phyloP scores from a whole-genome alignment of 1,139 yeast species.

The Hanseniaspora gamundiae region DNA sequence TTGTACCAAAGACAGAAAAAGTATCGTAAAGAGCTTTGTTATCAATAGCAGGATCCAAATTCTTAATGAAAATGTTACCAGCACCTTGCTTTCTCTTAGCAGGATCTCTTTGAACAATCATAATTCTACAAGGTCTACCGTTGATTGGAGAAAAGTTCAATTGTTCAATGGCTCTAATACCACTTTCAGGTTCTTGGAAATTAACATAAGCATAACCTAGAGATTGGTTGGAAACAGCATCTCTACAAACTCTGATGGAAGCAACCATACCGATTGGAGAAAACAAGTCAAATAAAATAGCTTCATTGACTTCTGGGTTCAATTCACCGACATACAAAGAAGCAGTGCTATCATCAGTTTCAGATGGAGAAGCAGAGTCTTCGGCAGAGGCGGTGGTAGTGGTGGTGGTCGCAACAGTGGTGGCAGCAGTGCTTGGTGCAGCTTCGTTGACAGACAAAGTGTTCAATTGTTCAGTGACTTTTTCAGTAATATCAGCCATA shows the following conservation, averaged over 20 bases:
- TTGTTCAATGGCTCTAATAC: slow-evolving; percentile 90
- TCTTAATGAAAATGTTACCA: slow-evolving; percentile 96
- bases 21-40: slow-evolving; percentile 98
- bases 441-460: slow-evolving; percentile 28
- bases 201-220: slow-evolving; percentile 98
- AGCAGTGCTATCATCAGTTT: slow-evolving; percentile 34
- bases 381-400: slow-evolving; percentile 8
- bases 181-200: slow-evolving; percentile 83
- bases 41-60: slow-evolving; percentile 96
- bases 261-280: slow-evolving; percentile 93
- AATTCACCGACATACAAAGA: slow-evolving; percentile 97
- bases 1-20: slow-evolving; percentile 92
- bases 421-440: slow-evolving; percentile 7
- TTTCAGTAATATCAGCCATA: slow-evolving; percentile 31
- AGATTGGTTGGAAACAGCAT: slow-evolving; percentile 92
- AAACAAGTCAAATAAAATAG: slow-evolving; percentile 86
- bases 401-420: slow-evolving; percentile 3
- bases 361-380: slow-evolving; percentile 16
- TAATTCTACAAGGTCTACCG: slow-evolving; percentile 97
- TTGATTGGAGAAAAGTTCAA: slow-evolving; percentile 88
- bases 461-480: slow-evolving; percentile 29
- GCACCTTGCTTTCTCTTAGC: slow-evolving; percentile 90
- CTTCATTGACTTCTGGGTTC: slow-evolving; percentile 88
- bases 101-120: slow-evolving; percentile 99
- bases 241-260: slow-evolving; percentile 97